Conservation (phyloP, 345 rosid species). For the Nasturtium officinale region DNA sequence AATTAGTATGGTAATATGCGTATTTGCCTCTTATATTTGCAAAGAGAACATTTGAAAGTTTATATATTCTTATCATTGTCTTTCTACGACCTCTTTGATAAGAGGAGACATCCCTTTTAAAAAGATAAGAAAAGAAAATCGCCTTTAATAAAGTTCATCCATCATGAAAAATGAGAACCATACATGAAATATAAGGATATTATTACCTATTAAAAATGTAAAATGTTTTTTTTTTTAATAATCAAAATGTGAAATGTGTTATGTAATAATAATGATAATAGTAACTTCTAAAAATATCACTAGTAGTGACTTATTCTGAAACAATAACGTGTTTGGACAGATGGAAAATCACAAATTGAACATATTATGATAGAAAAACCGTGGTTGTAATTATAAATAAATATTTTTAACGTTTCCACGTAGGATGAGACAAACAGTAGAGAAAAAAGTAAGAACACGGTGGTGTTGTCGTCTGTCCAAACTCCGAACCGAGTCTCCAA, state of each 20-base stretch:
- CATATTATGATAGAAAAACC: not conserved
- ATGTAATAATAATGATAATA: slow-evolving; percentile 1
- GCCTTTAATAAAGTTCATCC: not conserved
- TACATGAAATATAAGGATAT: not conserved
- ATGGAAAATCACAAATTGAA: not conserved
- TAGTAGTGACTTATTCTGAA: not conserved
- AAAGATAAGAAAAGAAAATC: not conserved
- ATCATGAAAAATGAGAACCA: not conserved
- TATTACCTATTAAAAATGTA: not conserved
- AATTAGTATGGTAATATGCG: not conserved
- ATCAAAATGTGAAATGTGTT: not conserved
- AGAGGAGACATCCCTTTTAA: not conserved
- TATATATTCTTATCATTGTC: not conserved
- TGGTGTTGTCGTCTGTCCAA: slow-evolving; percentile 26
- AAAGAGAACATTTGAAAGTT: not conserved
- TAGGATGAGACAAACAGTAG: slow-evolving; percentile 10
- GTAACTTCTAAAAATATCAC: not conserved
- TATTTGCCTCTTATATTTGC: not conserved
- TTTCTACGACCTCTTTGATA: not conserved
- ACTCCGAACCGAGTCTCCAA: slow-evolving; percentile 35
- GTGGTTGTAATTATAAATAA: slow-evolving; percentile 13
- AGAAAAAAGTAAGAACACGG: slow-evolving; percentile 4
- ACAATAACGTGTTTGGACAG: slow-evolving; percentile 17
- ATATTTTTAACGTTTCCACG: slow-evolving; percentile 14
- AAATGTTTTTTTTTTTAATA: not conserved